These are phyloP conservation scores for Nicotiana tomentosiformis DNA, from an alignment of 257 asterid genomes.

Conservation along the genomic window DNA sequence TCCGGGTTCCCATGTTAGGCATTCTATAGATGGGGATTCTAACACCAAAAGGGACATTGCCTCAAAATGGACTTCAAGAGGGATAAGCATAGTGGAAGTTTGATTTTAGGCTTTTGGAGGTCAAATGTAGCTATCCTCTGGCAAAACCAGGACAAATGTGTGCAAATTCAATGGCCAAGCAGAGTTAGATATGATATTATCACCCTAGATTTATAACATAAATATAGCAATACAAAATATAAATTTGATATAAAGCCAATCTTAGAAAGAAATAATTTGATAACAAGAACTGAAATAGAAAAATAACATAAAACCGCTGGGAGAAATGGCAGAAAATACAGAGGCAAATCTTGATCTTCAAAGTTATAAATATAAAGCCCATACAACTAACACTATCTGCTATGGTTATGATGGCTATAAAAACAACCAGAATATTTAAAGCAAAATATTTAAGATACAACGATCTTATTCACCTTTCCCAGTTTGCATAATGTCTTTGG, in stretches of 20 bases:
- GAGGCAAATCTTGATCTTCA: neutral
- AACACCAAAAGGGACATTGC: neutral
- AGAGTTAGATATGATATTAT: neutral
- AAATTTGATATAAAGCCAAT: neutral
- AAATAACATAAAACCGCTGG: neutral
- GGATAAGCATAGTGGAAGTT: neutral
- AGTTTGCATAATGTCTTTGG: constrained; percentile 79
- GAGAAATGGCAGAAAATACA: neutral
- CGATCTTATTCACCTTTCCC: constrained; percentile 62
- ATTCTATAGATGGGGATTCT: neutral
- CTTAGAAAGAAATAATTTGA: neutral
- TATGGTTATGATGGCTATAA: neutral
- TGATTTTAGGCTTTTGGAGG: neutral
- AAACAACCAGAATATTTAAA: neutral
- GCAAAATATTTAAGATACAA: neutral
- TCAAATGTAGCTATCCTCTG: neutral
- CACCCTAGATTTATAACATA: neutral
- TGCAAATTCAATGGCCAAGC: neutral
- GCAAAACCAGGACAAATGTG: neutral
- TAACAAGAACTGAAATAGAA: neutral
- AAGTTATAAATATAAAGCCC: neutral
- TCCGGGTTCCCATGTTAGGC: neutral
- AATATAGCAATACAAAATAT: neutral
- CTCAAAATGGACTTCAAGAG: neutral
- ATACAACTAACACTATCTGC: neutral